These are phyloP conservation scores for Penicillium sp. DNA, from an alignment of 2,329 filamentous ascomycete genomes.

Conservation along the genomic window DNA sequence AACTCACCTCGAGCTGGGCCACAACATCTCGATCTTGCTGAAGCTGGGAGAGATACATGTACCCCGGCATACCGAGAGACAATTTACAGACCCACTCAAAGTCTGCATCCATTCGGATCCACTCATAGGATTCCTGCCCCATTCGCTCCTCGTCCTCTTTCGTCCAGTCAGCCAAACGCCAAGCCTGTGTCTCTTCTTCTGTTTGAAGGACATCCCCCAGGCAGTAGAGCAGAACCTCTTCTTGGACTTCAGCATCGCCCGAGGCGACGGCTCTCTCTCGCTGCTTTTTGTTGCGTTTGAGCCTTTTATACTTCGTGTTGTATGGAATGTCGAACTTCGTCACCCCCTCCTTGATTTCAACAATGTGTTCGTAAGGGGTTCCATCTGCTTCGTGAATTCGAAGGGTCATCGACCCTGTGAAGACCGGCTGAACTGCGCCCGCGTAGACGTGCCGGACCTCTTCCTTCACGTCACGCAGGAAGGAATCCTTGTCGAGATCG, in stretches of 20 bases:
- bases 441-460: conserved; percentile 67
- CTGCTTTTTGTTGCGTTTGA: conserved; percentile 82
- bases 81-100: conserved; percentile 96
- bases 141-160: conserved; percentile 85
- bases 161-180: conserved; percentile 86
- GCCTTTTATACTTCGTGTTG: conserved; percentile 97
- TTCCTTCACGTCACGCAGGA: conserved; percentile 83
- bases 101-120: conserved; percentile 96
- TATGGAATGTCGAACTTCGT: conserved; percentile 94
- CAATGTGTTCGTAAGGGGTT: conserved; percentile 96
- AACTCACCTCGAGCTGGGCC: conserved; percentile 65
- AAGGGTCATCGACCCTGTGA: conserved; percentile 96
- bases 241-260: conserved; percentile 65
- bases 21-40: conserved; percentile 97
- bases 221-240: conserved; percentile 85
- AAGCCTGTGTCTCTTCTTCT: conserved; percentile 76
- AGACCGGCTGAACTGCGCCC: conserved; percentile 71
- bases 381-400: conserved; percentile 97
- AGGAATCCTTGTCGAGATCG: conserved; percentile 69
- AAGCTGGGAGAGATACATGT: conserved; percentile 97
- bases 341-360: conserved; percentile 85
- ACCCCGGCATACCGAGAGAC: conserved; percentile 77
- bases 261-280: conserved; percentile 72
- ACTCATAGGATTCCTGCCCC: conserved; percentile 96
- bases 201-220: conserved; percentile 86